Evolutionary conservation across 345 rosid species (phyloP).

Genomic region (Orychophragmus violaceus): DNA sequence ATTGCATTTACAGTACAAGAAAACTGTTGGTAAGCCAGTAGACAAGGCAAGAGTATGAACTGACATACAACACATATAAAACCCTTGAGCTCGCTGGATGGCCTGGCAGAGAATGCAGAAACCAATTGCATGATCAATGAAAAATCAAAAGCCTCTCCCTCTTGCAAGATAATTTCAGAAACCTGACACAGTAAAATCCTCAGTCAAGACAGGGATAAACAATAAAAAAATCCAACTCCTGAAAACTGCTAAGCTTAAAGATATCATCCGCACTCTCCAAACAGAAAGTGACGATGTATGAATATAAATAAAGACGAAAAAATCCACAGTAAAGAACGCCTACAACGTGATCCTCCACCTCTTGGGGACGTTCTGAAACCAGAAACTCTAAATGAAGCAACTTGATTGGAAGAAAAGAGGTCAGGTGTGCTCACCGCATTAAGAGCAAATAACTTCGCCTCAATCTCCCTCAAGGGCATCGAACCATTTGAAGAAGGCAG

Average conservation of each 20-base stretch:
- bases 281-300: background rate
- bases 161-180: conserved; percentile 74
- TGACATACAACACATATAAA: conserved; percentile 76
- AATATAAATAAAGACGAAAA: background rate
- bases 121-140: conserved; percentile 76
- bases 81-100: conserved; percentile 61
- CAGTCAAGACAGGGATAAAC: background rate
- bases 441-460: conserved; percentile 71
- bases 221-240: background rate
- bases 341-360: background rate
- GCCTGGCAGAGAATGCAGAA: conserved; percentile 53
- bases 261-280: background rate
- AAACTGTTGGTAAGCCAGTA: background rate
- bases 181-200: conserved; percentile 46
- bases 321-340: background rate
- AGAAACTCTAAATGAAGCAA: conserved; percentile 9
- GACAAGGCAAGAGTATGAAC: conserved; percentile 13
- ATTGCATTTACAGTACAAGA: conserved; percentile 15
- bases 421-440: conserved; percentile 55
- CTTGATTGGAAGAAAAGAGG: conserved; percentile 9
- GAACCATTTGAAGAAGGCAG: conserved; percentile 51
- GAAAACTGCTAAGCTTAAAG: conserved; percentile 1
- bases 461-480: conserved; percentile 79
- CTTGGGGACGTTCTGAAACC: background rate
- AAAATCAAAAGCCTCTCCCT: conserved; percentile 61